Conservation (phyloP, 306 rosid genomes). For the Malus asiatica region DNA sequence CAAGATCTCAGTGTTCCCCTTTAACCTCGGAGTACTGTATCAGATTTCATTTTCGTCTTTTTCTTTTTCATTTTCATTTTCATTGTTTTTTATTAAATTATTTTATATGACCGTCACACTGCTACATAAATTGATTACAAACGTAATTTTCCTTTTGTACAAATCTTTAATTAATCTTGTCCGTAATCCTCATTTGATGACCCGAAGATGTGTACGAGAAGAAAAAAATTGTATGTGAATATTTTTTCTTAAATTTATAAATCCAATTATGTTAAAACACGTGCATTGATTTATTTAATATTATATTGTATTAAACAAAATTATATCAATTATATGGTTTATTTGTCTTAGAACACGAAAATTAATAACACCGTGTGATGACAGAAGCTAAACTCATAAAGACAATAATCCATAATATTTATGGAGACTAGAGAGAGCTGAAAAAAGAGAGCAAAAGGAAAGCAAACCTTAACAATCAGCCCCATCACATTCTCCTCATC, state of each 20-base stretch:
- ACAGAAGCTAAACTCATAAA: not conserved
- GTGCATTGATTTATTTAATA: no score
- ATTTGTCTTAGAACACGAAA: rapidly evolving
- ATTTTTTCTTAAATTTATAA: no score
- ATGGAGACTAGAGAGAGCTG: not conserved
- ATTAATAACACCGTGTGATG: no score
- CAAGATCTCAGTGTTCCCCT: slow-evolving; percentile 22
- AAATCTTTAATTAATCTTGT: not conserved
- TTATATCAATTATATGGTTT: no score
- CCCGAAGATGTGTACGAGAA: no score
- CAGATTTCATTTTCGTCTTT: not conserved
- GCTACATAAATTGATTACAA: no score
- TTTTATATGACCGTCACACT: not conserved
- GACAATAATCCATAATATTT: not conserved
- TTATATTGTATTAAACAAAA: no score
- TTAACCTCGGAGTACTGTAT: slow-evolving; percentile 9
- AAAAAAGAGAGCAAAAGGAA: not conserved
- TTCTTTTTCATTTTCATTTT: not conserved
- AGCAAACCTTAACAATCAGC: not conserved
- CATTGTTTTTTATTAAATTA: not conserved
- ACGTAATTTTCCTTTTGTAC: not conserved
- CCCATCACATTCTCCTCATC: not conserved
- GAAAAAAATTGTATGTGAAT: no score
- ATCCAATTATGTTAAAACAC: no score
- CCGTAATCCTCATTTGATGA: not conserved